Base-by-base conservation (phyloP, 306 rosid genomes). In the Cyclanthera cordifolia region DNA sequence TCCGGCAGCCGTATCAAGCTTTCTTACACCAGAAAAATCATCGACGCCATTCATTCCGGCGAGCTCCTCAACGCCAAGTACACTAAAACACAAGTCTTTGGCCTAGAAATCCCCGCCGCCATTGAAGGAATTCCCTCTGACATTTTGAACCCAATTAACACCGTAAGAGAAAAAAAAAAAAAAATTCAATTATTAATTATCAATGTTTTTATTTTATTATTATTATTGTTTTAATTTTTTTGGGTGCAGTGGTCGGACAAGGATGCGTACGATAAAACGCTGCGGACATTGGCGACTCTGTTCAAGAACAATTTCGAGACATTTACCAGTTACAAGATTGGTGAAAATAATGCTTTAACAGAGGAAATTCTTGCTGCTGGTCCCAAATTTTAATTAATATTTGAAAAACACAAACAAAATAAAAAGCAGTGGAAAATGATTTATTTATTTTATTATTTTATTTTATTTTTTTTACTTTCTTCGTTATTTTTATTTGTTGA, bases 331-430 rank as follows among this genome's bases (percentile, higher is more conserved):
- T 79, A 82, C 83, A 74, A 79, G 79, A 91, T 88, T 75, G 95
- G 95, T 13, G 81, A 81, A 43, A 85, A 77, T 65, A 78, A 53
- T 75, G 78, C 75, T 11, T 69, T 91, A 70, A 85, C 97, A 23
- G 79, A 85, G 59, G 95, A 91, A 79, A 91, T 91, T 74, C 86
- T 91, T 39, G 85, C 90, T 3, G 96, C 95, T 49, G 97, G 97
- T 52, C 94, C 97, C 4, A 78, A 27, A 53, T 80, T 83, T n/a
- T n/a, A n/a, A n/a, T 73, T 85, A 53, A 49, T 27, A 27, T 28
- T 6, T 2, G 15, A 14, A 5, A 24, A 25, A 0, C 15, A 57
- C 5, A 27, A 1, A 47, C 15, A 0, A 6, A 2, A 56, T 0
- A 27, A 2, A 27, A 2, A 27, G 43, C 16, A 0, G 13, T 15